Conservation (phyloP, 805 yeast species). For the Isabelozyma pseudorhagii region DNA sequence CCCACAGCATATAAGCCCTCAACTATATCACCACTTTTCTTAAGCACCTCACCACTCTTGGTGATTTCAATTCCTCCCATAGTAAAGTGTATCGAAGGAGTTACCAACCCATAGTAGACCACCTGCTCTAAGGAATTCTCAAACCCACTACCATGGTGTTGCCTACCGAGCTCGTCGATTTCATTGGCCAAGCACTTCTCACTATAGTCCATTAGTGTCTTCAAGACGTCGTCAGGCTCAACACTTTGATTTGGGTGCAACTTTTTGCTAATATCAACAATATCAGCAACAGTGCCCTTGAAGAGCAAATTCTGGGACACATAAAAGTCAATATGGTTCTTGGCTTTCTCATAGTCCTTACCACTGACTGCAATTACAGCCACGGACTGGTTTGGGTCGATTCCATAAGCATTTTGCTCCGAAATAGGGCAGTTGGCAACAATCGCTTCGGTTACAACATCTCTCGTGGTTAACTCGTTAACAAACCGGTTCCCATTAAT, state of each 20-base stretch:
- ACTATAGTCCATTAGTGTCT: conserved; percentile 14
- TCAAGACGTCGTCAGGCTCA: conserved; percentile 3
- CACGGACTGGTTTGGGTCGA: conserved; percentile 8
- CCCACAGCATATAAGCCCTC: conserved; percentile 60
- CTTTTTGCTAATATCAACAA: conserved; percentile 8
- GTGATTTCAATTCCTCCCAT: conserved; percentile 27
- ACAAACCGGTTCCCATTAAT: conserved; percentile 47
- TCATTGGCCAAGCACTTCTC: conserved; percentile 17
- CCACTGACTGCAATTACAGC: conserved; percentile 36
- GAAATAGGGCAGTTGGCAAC: conserved; percentile 18
- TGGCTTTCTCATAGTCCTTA: conserved; percentile 42
- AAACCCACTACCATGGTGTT: conserved; percentile 19
- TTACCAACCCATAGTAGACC: conserved; percentile 48
- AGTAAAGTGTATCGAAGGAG: conserved; percentile 41
- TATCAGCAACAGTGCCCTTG: conserved; percentile 18
- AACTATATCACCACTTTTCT: conserved; percentile 24
- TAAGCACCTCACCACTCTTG: conserved; percentile 13
- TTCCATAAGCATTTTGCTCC: conserved; percentile 5
- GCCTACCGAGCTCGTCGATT: conserved; percentile 26
- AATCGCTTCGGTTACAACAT: conserved; percentile 46
- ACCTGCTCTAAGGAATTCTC: conserved; percentile 10
- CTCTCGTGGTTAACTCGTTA: conserved; percentile 54
- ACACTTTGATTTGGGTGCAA: conserved; percentile 11
- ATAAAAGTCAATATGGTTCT: conserved; percentile 52
- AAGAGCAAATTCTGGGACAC: conserved; percentile 21